These are phyloP conservation scores for Trematosphaeria pertusa DNA, from an alignment of 2,329 filamentous ascomycete species.

Conservation along the genomic window DNA sequence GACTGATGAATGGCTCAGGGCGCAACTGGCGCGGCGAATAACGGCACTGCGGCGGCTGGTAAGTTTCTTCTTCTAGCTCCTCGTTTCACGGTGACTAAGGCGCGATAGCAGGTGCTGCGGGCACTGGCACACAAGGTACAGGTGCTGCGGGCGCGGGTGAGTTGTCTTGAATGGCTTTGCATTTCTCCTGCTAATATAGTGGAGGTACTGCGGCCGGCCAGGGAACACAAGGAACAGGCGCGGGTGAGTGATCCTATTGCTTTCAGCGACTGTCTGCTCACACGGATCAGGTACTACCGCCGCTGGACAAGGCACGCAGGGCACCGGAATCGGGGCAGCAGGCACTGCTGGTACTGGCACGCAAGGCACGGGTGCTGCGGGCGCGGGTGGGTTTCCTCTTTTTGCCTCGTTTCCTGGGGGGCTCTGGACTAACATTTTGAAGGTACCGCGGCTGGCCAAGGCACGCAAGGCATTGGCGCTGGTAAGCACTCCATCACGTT, in stretches of 20 bases:
- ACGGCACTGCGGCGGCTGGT: constrained; percentile 12
- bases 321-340: constrained; percentile 3
- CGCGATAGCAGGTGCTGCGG: neutral
- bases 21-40: constrained; percentile 5
- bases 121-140: constrained; percentile 6
- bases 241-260: neutral
- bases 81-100: neutral
- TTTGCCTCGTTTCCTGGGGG: too few species aligned
- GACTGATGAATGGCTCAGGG: neutral
- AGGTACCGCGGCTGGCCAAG: constrained; percentile 5
- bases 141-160: neutral
- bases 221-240: neutral
- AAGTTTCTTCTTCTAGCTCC: neutral
- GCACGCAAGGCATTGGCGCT: neutral
- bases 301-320: neutral
- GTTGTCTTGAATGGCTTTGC: neutral
- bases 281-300: too few species aligned
- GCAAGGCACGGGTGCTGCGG: constrained; percentile 6
- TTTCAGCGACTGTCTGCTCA: neutral
- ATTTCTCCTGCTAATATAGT: neutral
- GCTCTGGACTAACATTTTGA: too few species aligned
- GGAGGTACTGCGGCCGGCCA: neutral
- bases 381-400: neutral
- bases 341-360: constrained; percentile 13
- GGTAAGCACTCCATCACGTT: too few species aligned